Evolutionary conservation across 140 eudicot species (phyloP), one percentile per base, ranked within the genome.

Genomic region (Ambrosia hybrid): DNA sequence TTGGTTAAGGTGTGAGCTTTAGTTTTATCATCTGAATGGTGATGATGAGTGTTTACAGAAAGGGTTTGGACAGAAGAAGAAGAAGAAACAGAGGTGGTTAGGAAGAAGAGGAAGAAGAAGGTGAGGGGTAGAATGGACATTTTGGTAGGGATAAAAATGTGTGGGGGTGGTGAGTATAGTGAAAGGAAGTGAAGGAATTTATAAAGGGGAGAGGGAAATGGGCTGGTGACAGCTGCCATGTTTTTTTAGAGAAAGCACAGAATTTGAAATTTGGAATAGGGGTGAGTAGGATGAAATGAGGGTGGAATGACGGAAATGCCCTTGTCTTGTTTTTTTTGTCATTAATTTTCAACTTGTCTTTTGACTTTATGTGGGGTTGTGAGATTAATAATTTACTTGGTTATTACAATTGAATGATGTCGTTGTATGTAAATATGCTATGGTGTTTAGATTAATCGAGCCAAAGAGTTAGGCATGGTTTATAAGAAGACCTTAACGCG

Each of bases 141-240:
- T 67, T 71, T 71, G 68, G n/a, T 14, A 12, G 73, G 58, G 49
- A 38, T 72, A 58, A 34, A 67, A 72, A 52, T 80, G 15, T 56
- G 12, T 56, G 12, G n/a, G 43, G 65, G 64, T 63, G 75, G 12
- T 52, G 9, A 48, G 8, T 59, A 13, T 9, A 14, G 30, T 65
- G 71, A 67, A 65, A 16, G 80, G 51, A 13, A 30, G 65, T n/a
- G 74, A 26, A 72, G 37, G 63, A 59, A 59, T 74, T 57, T 69
- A 74, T 74, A 73, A 79, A 49, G 52, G 34, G n/a, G 3, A 37
- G 70, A 70, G 80, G 83, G 84, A 82, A 75, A 75, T 78, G 79
- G 83, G 83, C 88, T 88, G 95, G 86, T 67, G 90, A 82, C 95
- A 85, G 95, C 95, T 87, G 90, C 87, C 79, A 58, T 5, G 57